A percentile compares a stretch with the other conserved stretches of the same genome.
Conservation (phyloP, 1,284 basidiomycete genomes). For the Apiotrichum laibachii region DNA sequence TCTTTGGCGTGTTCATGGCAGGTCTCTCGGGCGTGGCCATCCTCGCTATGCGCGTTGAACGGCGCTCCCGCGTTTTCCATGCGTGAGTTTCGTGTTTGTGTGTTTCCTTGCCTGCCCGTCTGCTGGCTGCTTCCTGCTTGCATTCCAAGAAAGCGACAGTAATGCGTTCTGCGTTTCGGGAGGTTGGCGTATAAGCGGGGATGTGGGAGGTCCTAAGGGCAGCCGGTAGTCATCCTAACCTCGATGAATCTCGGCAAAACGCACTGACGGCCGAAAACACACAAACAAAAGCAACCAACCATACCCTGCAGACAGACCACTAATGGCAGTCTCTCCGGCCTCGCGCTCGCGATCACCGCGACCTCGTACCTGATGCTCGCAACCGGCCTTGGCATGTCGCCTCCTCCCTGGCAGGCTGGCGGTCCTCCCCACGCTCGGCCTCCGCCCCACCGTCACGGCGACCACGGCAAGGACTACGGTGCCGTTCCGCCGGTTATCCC, state of each 20-base stretch:
- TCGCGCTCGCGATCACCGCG: conserved; percentile 41
- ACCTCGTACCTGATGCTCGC: conserved; percentile 44
- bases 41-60: conserved; percentile 37
- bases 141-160: no score
- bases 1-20: conserved; percentile 39
- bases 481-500: neutral
- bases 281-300: no score
- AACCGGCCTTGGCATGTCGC: conserved; percentile 36
- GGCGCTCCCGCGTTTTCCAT: conserved; percentile 42
- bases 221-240: no score
- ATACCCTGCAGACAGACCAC: neutral
- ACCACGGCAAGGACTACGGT: conserved; percentile 4
- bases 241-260: no score
- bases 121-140: no score
- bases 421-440: no score
- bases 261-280: no score
- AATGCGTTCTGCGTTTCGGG: no score
- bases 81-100: conserved; percentile 26
- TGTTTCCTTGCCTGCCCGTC: no score
- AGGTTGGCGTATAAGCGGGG: no score
- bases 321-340: conserved; percentile 31
- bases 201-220: no score
- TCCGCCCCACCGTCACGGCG: neutral
- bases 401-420: neutral
- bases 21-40: conserved; percentile 33